Base-by-base conservation (phyloP, 2,329 filamentous ascomycete species). In the Diaporthe vexans region DNA sequence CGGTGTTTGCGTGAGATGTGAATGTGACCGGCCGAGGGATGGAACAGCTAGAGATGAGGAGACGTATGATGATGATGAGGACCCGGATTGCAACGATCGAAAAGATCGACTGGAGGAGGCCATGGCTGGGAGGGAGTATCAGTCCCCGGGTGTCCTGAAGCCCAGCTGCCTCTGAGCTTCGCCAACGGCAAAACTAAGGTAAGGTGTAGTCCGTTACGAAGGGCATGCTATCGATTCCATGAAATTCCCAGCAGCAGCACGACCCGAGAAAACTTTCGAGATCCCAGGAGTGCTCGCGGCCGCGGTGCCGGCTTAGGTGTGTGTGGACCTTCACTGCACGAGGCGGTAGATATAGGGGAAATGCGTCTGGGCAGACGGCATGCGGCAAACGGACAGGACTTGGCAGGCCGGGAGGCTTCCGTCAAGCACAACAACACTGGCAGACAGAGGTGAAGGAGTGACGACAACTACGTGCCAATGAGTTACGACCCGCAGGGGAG, bases 31-130 rank as follows among this genome's bases (percentile, higher is more conserved):
- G 81, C 81, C 59, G 84, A 83, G 73, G 84, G 83, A 54, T 82
- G 83, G 76, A 83, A 83, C 76, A 83, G 63, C 63, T 77, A 85
- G 80, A 57, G 85, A 86, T 57, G 86, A 88, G 48, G 86, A 85
- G 73, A 83, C 83, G 78, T 86, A 88, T 72, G 86, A 88, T 46
- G 86, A 88, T 77, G 86, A 83, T 75, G 84, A 88, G 35, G 87
- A 88, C 68, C 80, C 78, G 71, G 84, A 86, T 40, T 61, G 72
- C 33, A 75, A n/a, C 7, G 73, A 75, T 68, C 61, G 61, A 51
- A 51, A 51, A 9, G 26, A 61, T 29, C 19, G 82, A 83, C 48
- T 52, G 67, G 19, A 54, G 33, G 81, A 79, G 72, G 81, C 81
- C 81, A 86, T 85, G 78, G 24, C 80, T 82, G 80, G 77, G 74